Conservation (phyloP, 768 basidiomycete species). For the Exidia glandulosa region DNA sequence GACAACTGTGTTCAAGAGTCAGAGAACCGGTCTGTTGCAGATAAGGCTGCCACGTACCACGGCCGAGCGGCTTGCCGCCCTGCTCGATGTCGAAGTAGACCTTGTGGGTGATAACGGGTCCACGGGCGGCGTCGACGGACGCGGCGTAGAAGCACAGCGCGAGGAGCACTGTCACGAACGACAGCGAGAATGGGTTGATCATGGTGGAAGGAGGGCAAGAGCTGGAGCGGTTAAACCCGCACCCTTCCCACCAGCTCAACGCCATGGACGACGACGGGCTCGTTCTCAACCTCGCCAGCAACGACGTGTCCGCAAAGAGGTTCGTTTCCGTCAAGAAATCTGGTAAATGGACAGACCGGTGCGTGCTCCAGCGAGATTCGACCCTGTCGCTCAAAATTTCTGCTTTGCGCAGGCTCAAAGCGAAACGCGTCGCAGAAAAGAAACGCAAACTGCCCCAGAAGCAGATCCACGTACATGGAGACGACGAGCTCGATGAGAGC, state of each 20-base stretch:
- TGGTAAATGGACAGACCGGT: constrained; percentile 45
- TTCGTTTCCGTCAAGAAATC: constrained; percentile 18
- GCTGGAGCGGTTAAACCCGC: neutral
- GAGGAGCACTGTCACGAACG: constrained; percentile 49
- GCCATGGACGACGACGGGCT: constrained; percentile 11
- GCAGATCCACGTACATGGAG: neutral
- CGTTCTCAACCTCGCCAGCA: constrained; percentile 14
- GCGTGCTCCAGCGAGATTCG: constrained; percentile 13
- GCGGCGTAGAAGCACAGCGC: constrained; percentile 62
- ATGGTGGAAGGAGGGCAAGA: neutral
- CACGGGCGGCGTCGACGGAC: constrained; percentile 70
- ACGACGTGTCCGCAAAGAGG: constrained; percentile 5
- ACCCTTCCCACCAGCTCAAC: constrained; percentile 1
- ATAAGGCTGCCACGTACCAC: constrained; percentile 38
- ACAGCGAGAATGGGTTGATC: constrained; percentile 24
- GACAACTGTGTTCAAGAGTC: constrained; percentile 40
- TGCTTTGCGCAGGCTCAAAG: constrained; percentile 46
- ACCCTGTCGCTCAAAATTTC: constrained; percentile 4
- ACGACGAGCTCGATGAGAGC: constrained; percentile 14
- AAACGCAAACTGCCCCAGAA: constrained; percentile 33
- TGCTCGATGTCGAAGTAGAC: constrained; percentile 94
- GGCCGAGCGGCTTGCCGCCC: constrained; percentile 76
- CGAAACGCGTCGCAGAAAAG: constrained; percentile 57
- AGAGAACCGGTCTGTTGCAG: neutral
- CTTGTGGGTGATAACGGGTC: constrained; percentile 84